phyloP scores from a whole-genome alignment of 2,329 filamentous ascomycete genomes.

The Diaporthe ampelina region DNA sequence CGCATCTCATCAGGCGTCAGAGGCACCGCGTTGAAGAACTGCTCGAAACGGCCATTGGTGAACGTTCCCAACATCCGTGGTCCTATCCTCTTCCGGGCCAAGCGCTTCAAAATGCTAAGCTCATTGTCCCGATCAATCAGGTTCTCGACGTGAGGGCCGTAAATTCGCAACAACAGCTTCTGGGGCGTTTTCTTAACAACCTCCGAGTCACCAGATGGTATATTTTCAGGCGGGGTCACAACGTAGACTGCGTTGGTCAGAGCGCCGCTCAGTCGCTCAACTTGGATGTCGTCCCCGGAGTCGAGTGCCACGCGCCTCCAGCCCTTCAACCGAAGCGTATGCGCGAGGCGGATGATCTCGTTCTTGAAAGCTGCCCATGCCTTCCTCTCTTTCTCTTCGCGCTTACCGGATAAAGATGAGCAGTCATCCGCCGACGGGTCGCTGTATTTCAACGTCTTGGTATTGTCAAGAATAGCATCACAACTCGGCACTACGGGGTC shows the following conservation, averaged over 20 bases:
- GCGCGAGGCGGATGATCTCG: slow-evolving; percentile 89
- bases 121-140: slow-evolving; percentile 95
- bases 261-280: slow-evolving; percentile 87
- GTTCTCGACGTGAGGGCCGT: slow-evolving; percentile 95
- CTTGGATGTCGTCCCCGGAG: slow-evolving; percentile 75
- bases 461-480: slow-evolving; percentile 89
- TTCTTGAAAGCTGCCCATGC: slow-evolving; percentile 91
- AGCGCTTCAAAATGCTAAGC: slow-evolving; percentile 84
- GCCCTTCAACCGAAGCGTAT: slow-evolving; percentile 90
- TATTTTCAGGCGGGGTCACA: slow-evolving; percentile 81
- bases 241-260: slow-evolving; percentile 98
- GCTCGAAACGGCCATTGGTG: slow-evolving; percentile 93
- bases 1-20: slow-evolving; percentile 83
- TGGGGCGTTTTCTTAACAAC: slow-evolving; percentile 58
- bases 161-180: slow-evolving; percentile 90
- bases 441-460: slow-evolving; percentile 85
- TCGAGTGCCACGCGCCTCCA: slow-evolving; percentile 88
- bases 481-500: slow-evolving; percentile 87
- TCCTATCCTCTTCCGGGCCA: slow-evolving; percentile 93
- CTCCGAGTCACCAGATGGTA: slow-evolving; percentile 57
- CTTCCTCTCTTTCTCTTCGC: slow-evolving; percentile 76
- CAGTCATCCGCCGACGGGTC: slow-evolving; percentile 57
- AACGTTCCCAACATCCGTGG: slow-evolving; percentile 93
- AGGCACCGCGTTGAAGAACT: slow-evolving; percentile 89
- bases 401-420: slow-evolving; percentile 58